phyloP scores from a whole-genome alignment of 2,329 filamentous ascomycete genomes.

The Stagonosporopsis vannaccii region DNA sequence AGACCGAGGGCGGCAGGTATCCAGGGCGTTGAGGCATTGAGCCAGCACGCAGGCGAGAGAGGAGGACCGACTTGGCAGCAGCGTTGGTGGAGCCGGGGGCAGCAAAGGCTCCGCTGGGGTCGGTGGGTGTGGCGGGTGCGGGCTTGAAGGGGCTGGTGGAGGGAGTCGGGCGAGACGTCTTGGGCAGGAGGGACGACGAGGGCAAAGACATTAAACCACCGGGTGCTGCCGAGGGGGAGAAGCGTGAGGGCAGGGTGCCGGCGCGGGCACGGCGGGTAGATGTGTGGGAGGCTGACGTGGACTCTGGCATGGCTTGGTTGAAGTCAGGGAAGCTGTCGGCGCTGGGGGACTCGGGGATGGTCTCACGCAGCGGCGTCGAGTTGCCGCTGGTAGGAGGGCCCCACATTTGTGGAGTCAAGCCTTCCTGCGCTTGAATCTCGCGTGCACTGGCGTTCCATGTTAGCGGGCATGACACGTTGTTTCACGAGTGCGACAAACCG shows the following conservation, averaged over 20 bases:
- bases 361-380: conserved; percentile 94
- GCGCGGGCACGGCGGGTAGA: conserved; percentile 83
- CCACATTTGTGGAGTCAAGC: conserved; percentile 78
- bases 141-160: conserved; percentile 88
- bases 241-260: conserved; percentile 93
- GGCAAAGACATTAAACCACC: conserved; percentile 60
- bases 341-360: conserved; percentile 94
- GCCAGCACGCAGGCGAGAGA: conserved; percentile 87
- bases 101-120: conserved; percentile 38
- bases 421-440: conserved; percentile 97
- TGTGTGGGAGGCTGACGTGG: conserved; percentile 62
- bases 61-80: conserved; percentile 71
- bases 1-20: conserved; percentile 62
- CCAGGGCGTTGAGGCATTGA: conserved; percentile 91
- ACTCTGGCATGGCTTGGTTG: conserved; percentile 72
- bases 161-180: conserved; percentile 84
- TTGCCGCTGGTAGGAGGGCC: conserved; percentile 95
- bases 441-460: conserved; percentile 70
- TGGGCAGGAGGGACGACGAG: conserved; percentile 64
- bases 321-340: conserved; percentile 93
- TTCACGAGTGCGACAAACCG: conserved; percentile 68
- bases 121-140: conserved; percentile 53
- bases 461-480: conserved; percentile 39
- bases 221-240: conserved; percentile 76
- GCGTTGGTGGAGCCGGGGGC: conserved; percentile 58